Conservation (phyloP, 1,139 yeast genomes). For the Saccharomycopsis crataegensis region DNA sequence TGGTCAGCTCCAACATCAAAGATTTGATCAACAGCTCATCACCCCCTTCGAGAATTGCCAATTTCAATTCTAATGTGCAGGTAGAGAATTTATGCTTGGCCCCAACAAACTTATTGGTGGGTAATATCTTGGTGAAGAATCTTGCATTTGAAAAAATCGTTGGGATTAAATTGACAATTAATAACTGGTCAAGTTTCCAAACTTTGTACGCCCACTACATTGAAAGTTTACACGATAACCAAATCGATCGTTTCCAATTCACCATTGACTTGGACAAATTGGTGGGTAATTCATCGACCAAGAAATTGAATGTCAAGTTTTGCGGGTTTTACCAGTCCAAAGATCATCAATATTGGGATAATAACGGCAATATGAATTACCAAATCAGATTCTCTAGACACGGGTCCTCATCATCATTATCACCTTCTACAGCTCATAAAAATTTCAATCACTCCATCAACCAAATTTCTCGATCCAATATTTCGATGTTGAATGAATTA, state of each 20-base stretch:
- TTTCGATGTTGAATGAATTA: conserved; percentile 12
- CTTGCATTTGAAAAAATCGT: conserved; percentile 54
- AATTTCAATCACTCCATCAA: not conserved
- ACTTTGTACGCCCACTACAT: conserved; percentile 52
- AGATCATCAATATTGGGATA: conserved; percentile 18
- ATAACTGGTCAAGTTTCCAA: conserved; percentile 59
- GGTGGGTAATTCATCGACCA: not conserved
- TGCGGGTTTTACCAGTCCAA: conserved; percentile 15
- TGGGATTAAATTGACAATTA: conserved; percentile 52
- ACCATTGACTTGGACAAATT: conserved; percentile 8
- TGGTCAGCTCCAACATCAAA: conserved; percentile 8
- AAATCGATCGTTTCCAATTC: conserved; percentile 16
- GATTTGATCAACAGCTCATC: not conserved
- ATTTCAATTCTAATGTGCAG: conserved; percentile 3
- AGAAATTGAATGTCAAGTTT: conserved; percentile 11
- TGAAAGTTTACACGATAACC: conserved; percentile 5
- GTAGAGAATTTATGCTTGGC: conserved; percentile 5
- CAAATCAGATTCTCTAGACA: conserved; percentile 8
- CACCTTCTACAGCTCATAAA: not conserved
- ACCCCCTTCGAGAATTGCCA: not conserved
- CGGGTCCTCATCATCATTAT: too few relatives aligned
- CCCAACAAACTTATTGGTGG: conserved; percentile 25
- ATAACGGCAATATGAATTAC: conserved; percentile 16
- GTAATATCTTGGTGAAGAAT: conserved; percentile 65
- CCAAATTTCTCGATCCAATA: conserved; percentile 11